Base-by-base conservation (phyloP, 345 rosid species). In the Populus alba region DNA sequence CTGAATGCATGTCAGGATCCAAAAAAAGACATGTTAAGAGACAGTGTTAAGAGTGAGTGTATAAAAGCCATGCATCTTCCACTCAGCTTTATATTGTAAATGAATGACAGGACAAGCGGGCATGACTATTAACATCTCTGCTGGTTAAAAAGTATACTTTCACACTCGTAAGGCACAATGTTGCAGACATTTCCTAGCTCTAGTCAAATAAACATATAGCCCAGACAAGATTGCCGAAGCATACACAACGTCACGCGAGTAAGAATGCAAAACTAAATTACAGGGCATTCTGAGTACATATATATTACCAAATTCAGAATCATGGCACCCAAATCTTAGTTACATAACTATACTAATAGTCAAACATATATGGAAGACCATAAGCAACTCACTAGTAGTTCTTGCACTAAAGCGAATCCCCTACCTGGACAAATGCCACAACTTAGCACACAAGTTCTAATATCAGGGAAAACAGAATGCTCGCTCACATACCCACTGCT, bases 401-500 rank as follows among this genome's bases (percentile, higher is more conserved):
- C 68, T 20, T 25, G 63, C 66, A 27, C 6, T n/a, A 23, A 73
- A 25, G 65, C 25, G 33, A 47, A 12, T 51, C 35, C 55, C 38
- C 18, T 43, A 6, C 29, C 22, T 23, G 1, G 8, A 27, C 25
- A 45, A 71, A 41, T 39, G 29, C 39, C n/a, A 57, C 45, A 31
- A 13, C 8, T 37, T 51, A 69, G 53, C 73, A 61, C 13, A 6
- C 27, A 55, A 37, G 27, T 29, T 33, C 66, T 68, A 61, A 41
- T 15, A 16, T 27, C 63, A 55, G 59, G 22, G 51, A 71, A 15
- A 62, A 43, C 59, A 23, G 49, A 37, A 69, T 20, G 23, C 49
- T 23, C 39, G 62, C 74, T 86, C 66, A 74, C 49, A 80, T n/a
- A 18, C 82, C 78, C 79, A 79, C 70, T 55, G 81, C 81, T 80